Base-by-base conservation (phyloP, 2,329 filamentous ascomycete species). In the Diaporthe sp. region DNA sequence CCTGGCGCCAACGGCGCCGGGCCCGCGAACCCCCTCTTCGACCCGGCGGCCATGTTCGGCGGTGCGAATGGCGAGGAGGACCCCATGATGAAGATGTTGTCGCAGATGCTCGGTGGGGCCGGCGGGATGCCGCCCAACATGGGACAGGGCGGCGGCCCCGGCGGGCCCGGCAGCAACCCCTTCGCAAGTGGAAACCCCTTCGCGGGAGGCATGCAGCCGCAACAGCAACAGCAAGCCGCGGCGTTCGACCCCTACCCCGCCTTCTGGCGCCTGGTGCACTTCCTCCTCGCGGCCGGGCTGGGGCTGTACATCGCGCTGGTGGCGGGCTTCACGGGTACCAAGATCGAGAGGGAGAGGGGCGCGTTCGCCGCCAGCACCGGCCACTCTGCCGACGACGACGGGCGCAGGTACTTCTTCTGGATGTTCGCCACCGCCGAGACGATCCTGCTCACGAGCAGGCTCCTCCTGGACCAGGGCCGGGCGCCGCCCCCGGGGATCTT, bases 361-460 rank as follows among this genome's bases (percentile, higher is more conserved):
- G 81, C 80, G 2, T 83, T 86, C 83, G 84, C 65, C 49, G 85
- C 25, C n/a, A 75, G 55, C 42, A 77, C 42, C 74, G 76, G 28
- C 77, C 79, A 46, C 77, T 75, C 72, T 62, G 71, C 74, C 74
- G 74, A 76, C 57, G 42, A 73, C 68, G 77, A 72, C 46, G 81
- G 83, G 46, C 82, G 87, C 55, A 86, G 86, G 61, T 87, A 88
- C 77, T 93, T 95, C 84, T 95, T 96, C 84, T 95, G 92, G 86
- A 89, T 94, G n/a, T 97, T 96, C 82, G 92, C 94, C 8, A 95
- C 94, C 0, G 92, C 91, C 44, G 94, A 97, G 85, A 88, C 94
- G 15, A 82, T 94, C 72, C 86, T 96, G 77, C 90, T 96, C 78
- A 93, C 91, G 1, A 92, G 90, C 42, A 88, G 94, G 34, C 94